Evolutionary conservation across 208 protist genomes (phyloP).

Genomic region (Trypanosoma rangeli): DNA sequence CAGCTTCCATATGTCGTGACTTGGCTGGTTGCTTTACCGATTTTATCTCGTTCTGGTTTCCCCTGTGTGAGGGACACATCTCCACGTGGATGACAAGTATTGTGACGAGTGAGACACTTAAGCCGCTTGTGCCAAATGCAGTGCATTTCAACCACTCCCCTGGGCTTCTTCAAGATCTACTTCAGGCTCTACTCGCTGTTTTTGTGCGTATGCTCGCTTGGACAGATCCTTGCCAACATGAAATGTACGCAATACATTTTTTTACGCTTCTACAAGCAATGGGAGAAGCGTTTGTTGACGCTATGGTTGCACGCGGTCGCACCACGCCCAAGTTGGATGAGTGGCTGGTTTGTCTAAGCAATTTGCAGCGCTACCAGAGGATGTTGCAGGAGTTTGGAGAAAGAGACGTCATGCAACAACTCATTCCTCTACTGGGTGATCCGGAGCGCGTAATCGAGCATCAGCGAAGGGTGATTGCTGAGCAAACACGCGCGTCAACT

Average conservation of each 20-base stretch:
- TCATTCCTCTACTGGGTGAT: neutral
- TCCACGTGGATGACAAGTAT: constrained; percentile 11
- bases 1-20: neutral
- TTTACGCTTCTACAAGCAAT: constrained; percentile 6
- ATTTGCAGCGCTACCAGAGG: constrained; percentile 6
- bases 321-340: constrained; percentile 1
- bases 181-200: constrained; percentile 5
- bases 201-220: constrained; percentile 11
- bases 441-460: neutral
- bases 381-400: constrained; percentile 10
- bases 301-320: constrained; percentile 5
- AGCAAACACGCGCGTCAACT: constrained; percentile 5
- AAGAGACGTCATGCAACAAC: neutral
- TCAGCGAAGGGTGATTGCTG: constrained; percentile 13
- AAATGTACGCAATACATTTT: constrained; percentile 15
- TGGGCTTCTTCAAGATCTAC: constrained; percentile 12
- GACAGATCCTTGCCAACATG: neutral
- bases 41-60: constrained; percentile 19
- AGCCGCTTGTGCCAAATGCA: constrained; percentile 1
- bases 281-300: constrained; percentile 14
- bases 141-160: constrained; percentile 14
- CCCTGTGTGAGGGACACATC: constrained; percentile 14
- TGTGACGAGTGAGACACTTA: constrained; percentile 5
- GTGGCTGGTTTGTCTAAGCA: constrained; percentile 19
- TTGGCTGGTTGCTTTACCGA: constrained; percentile 1